Base-by-base conservation (phyloP, 495 filamentous ascomycete species). In the Xanthoparmelia taractica region DNA sequence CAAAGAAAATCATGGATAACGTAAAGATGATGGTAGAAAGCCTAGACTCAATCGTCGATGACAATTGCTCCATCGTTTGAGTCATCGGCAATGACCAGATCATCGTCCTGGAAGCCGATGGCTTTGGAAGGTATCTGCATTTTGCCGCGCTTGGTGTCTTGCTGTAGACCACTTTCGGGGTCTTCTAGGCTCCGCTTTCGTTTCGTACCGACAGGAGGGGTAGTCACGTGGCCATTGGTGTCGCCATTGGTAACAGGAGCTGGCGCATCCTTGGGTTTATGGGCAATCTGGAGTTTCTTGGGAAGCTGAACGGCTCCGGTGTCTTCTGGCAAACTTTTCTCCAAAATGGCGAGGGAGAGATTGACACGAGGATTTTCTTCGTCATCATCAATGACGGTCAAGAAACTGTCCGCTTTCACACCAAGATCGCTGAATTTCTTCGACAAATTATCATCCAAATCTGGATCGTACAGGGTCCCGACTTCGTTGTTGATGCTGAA, bases 351-450 rank as follows among this genome's bases (percentile, higher is more conserved):
- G 6, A 96, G 74, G n/a, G 93, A 85, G 2, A 97, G 79, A 63
- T 96, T 90, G 63, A 96, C 87, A 34, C 88, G 85, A 3, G 90
- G 82, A 50, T 88, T 78, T n/a, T 89, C 84, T 47, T 96, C 91
- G 34, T 86, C 82, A 36, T 96, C 92, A 68, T 97, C 92, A 4
- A 87, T 81, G 54, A 97, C 77, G 1, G 91, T 96, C 59, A 98
- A 70, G 69, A 95, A 92, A 64, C 83, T 86, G 64, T 89, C 87
- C 25, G 80, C 75, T 60, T 81, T 83, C 68, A 85, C 77, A 69
- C 90, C 91, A 2, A 96, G 78, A n/a, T 96, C 88, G 25, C 73
- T 78, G 34, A 98, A 80, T 52, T 85, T 88, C 76, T 91, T 94
- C 1, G 74, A 70, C 1, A 97, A 76, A 65, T 97, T 94, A 64